Base-by-base conservation (phyloP, 306 rosid genomes). In the Nissolia schottii region DNA sequence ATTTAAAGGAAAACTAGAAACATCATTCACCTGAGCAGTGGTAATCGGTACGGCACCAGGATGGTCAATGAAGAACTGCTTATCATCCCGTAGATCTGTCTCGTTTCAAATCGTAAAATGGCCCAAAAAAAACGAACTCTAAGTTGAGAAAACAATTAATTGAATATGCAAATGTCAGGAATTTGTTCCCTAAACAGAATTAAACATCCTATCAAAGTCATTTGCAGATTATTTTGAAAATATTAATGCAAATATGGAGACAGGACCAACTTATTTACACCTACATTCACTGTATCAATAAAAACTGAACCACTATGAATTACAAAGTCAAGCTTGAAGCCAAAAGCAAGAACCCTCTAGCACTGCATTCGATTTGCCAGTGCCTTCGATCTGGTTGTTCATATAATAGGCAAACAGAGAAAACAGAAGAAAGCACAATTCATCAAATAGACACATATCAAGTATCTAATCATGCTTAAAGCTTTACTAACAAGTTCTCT, bases 11-110 rank as follows among this genome's bases (percentile, higher is more conserved):
- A 24, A 16, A 32, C 37, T 71, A 23, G 34, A 65, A 75, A 41
- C 64, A 43, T 61, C 8, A 34, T 60, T 77, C 82, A 94, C 99
- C 83, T 91, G 99, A 82, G 84, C 95, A 25, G 85, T 74, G 70
- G 93, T 79, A 70, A 94, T 94, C 13, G 99, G 96, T 62, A 91
- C 97, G 14, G 97, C 97, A 73, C 97, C 96, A 31, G 99, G 99
- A 87, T 94, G 99, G 79, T 91, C 97, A 27, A 87, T 41, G 48
- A 91, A 91, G 82, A 91, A 94, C 72, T 94, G 99, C 81, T 91
- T 86, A 74, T 94, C 99, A 82, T 94, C 96, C 81, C 99, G 95
- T 72, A 94, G 97, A 38, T 94, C 99, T 94, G 88, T 64, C 77
- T 84, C 84, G 71, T 69, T 32, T 79, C 41, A 72, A 70, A 49